These are phyloP conservation scores for Schizosaccharomyces pombe DNA, from an alignment of 805 yeast species.

Conservation along the genomic window ASM294v3 CU329670.1:4316001-4316500, in stretches of 20 bases:
- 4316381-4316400: conserved; percentile 17
- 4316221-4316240: conserved; percentile 26
- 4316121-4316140: conserved; percentile 62
- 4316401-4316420: conserved; percentile 20
- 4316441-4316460: conserved; percentile 19
- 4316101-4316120: conserved; percentile 61
- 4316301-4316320: conserved; percentile 27
- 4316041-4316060: conserved; percentile 73
- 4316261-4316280: conserved; percentile 46
- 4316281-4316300: conserved; percentile 64
- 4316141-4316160: conserved; percentile 77
- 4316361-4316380: conserved; percentile 18
- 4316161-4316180: conserved; percentile 40
- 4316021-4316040: conserved; percentile 70
- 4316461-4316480: conserved; percentile 14
- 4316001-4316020: conserved; percentile 73
- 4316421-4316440: conserved; percentile 18
- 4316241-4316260: conserved; percentile 20
- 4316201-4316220: conserved; percentile 39
- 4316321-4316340: conserved; percentile 42
- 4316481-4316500: conserved; percentile 1
- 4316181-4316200: conserved; percentile 23
- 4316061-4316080: conserved; percentile 57
- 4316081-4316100: conserved; percentile 55
- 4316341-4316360: too few species aligned